phyloP scores from a whole-genome alignment of 2,329 filamentous ascomycete genomes.

The Fusarium stilboides region DNA sequence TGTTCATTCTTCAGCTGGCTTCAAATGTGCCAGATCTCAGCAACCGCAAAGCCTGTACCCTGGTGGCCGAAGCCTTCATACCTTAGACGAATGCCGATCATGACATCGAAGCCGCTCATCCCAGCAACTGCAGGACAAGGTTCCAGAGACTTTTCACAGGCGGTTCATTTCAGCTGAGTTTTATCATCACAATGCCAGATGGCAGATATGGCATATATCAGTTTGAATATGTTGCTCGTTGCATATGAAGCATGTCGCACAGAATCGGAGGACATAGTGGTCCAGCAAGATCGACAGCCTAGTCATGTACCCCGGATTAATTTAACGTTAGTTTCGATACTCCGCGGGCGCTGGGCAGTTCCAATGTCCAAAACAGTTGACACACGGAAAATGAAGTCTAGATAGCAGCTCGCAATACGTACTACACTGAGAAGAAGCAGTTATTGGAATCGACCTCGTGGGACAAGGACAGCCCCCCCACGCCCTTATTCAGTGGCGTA shows the following conservation, averaged over 20 bases:
- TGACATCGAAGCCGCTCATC: constrained; percentile 12
- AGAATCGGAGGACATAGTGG: constrained; percentile 9
- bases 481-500: constrained; percentile 31
- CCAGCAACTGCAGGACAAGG: constrained; percentile 3
- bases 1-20: background rate
- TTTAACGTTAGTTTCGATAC: constrained; percentile 30
- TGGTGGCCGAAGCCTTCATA: constrained; percentile 34
- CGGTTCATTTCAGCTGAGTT: background rate
- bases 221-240: background rate
- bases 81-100: constrained; percentile 27
- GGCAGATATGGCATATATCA: background rate
- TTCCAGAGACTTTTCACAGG: background rate
- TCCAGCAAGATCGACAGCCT: constrained; percentile 39
- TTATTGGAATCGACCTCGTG: constrained; percentile 10
- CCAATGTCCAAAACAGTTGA: constrained; percentile 49
- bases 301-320: constrained; percentile 50
- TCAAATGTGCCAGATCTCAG: background rate
- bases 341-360: constrained; percentile 45
- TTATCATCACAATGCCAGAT: background rate
- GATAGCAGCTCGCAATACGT: constrained; percentile 40
- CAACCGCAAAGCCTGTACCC: background rate
- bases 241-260: constrained; percentile 12
- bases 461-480: constrained; percentile 27
- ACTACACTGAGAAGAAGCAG: constrained; percentile 22
- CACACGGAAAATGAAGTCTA: constrained; percentile 47